Evolutionary conservation across 768 basidiomycete species (phyloP).

Genomic region (Termitomyces sp.): DNA sequence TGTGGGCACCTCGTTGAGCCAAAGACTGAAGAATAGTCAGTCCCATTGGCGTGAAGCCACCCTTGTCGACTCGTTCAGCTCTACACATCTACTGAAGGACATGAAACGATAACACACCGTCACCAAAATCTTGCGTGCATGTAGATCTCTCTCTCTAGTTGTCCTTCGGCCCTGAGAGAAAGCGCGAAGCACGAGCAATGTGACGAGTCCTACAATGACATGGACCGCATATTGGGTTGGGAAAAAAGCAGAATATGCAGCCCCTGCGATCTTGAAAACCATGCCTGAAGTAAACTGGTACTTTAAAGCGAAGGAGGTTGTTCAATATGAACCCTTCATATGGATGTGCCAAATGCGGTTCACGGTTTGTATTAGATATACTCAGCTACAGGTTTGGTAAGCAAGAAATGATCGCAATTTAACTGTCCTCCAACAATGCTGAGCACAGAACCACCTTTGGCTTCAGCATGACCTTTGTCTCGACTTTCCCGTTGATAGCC

Average conservation of each 20-base stretch:
- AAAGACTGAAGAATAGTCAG: conserved; percentile 60
- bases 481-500: not conserved
- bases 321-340: not conserved
- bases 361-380: not conserved
- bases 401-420: not conserved
- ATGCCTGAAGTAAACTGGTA: conserved; percentile 21
- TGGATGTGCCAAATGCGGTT: not conserved
- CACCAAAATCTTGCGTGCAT: conserved; percentile 63
- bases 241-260: conserved; percentile 34
- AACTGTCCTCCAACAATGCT: not conserved
- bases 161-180: conserved; percentile 70
- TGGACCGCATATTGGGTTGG: conserved; percentile 57
- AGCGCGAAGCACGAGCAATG: conserved; percentile 43
- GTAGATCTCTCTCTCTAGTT: conserved; percentile 67
- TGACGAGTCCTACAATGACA: conserved; percentile 35
- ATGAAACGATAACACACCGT: conserved; percentile 44
- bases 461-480: conserved; percentile 11
- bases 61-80: conserved; percentile 32
- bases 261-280: conserved; percentile 47
- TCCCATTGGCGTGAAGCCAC: conserved; percentile 70
- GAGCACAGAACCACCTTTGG: conserved; percentile 16
- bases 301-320: not conserved
- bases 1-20: conserved; percentile 70
- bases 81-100: not conserved
- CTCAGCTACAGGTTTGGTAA: not conserved